phyloP scores from a whole-genome alignment of 352 stramenopile species.

The Blastocystis sp. region DNA sequence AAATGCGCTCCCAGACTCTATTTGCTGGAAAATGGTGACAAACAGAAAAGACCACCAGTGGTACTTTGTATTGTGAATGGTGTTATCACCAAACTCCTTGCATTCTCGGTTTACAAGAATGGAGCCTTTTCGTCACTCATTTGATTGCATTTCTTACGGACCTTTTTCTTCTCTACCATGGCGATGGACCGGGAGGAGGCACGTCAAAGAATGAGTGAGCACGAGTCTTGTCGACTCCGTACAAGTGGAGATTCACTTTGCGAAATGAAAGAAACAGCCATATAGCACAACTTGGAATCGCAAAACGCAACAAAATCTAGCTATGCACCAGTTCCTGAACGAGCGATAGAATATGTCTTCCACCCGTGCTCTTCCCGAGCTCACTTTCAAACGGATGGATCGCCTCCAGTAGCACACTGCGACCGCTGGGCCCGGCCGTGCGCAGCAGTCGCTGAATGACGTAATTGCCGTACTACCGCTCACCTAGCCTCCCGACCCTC shows the following conservation, averaged over 20 bases:
- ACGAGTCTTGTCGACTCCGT: too few relatives aligned
- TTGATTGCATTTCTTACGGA: background rate
- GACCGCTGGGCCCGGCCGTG: background rate
- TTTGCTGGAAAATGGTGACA: constrained; percentile 37
- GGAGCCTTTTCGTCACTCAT: background rate
- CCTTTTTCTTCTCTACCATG: background rate
- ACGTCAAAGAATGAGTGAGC: background rate
- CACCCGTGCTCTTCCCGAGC: background rate
- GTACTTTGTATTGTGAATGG: constrained; percentile 39
- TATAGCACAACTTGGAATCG: too few relatives aligned
- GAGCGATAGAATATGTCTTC: constrained; percentile 20
- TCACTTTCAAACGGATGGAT: constrained; percentile 14
- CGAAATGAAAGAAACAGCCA: too few relatives aligned
- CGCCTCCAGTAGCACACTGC: background rate
- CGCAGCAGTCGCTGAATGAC: constrained; percentile 91
- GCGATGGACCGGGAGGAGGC: background rate
- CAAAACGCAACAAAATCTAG: too few relatives aligned
- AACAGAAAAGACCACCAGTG: constrained; percentile 62
- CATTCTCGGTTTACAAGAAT: constrained; percentile 33
- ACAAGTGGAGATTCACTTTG: too few relatives aligned
- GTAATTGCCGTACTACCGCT: constrained; percentile 90
- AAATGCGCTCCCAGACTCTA: background rate
- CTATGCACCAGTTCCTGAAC: background rate
- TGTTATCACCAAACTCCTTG: constrained; percentile 3
- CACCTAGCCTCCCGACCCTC: background rate